Evolutionary conservation across 495 filamentous ascomycete species (phyloP), one percentile per base, ranked within the genome.

Genomic region (Aspergillus asperescens): DNA sequence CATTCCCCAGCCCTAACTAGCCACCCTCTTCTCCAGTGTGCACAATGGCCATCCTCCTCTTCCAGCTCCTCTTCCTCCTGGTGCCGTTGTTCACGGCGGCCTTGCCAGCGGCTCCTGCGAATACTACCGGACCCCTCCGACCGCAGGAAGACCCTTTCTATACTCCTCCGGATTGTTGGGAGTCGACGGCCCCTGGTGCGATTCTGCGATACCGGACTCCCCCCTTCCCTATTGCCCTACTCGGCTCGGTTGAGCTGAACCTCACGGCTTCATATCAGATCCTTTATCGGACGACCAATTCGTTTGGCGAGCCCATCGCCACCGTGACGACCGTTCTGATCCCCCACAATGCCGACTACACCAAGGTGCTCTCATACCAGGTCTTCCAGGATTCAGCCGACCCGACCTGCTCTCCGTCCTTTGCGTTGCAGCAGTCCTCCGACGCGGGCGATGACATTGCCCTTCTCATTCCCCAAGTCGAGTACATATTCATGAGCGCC

Each of bases 241-340:
- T 75, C 20, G 66, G 71, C 10, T 4, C 49, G 8, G 48, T 35
- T 25, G 37, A 54, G 22, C 44, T 55, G 19, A 78, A 78, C 51
- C 40, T 74, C 13, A 63, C 64, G 10, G 40, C 58, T 7, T 65
- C 71, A 0, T 75, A 74, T 50, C 73, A 80, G 43, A 66, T 80
- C 42, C 74, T 82, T 8, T 82, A 71, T 60, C 73, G 77, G 0
- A 75, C 76, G 1, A 79, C 75, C 0, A 63, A 80, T 54, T 57
- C 62, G 10, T 63, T 56, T 19, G 66, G 72, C 32, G 56, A 74
- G 6, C 66, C 78, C 2, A 62, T 72, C 0, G 75, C 70, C 58
- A 73, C 71, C 7, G 77, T 80, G 9, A 75, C 77, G 2, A 81
- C 78, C 0, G 52, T 80, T 13, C 65, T 79, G 29, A 46, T 77